Conservation (phyloP, 169 alveolate species). For the Eimeria maxima region DNA sequence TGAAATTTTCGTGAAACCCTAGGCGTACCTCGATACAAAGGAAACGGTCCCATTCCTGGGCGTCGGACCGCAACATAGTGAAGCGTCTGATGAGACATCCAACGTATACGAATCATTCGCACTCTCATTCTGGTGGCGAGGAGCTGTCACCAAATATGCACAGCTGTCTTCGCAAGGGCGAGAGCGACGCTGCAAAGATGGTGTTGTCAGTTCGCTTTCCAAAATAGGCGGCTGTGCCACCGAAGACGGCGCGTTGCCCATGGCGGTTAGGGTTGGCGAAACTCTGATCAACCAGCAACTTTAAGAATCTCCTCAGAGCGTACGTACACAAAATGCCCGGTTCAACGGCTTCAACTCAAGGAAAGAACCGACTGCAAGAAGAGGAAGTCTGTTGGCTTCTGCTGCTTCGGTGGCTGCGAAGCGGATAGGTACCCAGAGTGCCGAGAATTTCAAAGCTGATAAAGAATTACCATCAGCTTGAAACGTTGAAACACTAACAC, state of each 20-base stretch:
- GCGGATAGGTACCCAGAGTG: constrained; percentile 28
- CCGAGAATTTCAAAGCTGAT: constrained; percentile 13
- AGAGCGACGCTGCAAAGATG: constrained; percentile 45
- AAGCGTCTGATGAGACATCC: constrained; percentile 42
- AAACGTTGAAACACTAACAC: constrained; percentile 62
- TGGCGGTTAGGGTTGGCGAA: constrained; percentile 1
- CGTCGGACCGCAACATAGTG: constrained; percentile 61
- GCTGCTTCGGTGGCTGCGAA: constrained; percentile 27
- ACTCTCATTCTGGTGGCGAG: neutral
- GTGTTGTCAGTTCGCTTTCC: constrained; percentile 52
- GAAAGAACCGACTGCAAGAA: neutral
- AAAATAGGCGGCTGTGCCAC: constrained; percentile 62
- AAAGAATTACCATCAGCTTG: neutral
- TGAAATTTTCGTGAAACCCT: neutral
- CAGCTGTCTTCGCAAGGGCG: constrained; percentile 43
- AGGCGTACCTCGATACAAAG: constrained; percentile 56
- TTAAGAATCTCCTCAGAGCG: neutral
- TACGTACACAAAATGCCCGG: neutral
- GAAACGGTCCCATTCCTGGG: constrained; percentile 20
- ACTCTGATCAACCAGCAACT: neutral
- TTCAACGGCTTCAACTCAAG: neutral
- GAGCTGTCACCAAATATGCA: constrained; percentile 42
- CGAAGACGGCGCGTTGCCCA: constrained; percentile 74
- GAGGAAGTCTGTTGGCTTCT: constrained; percentile 15
- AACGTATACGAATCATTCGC: constrained; percentile 26